Evolutionary conservation across 768 basidiomycete species (phyloP).

Genomic region (Auriscalpium vulgare): DNA sequence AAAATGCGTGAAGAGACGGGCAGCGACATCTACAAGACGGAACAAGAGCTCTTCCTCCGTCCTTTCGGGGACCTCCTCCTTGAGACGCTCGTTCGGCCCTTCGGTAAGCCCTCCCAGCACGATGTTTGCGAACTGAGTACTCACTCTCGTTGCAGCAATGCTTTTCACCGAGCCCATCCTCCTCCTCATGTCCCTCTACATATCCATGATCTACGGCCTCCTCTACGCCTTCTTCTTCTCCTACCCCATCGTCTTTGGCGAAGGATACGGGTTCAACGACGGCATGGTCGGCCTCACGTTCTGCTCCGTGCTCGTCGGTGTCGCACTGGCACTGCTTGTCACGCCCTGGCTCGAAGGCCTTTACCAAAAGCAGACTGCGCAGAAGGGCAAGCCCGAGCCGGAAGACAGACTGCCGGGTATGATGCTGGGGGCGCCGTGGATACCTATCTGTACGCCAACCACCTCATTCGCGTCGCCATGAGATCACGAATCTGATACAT

Average conservation of each 20-base stretch:
- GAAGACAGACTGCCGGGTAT: constrained; percentile 33
- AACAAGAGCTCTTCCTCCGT: constrained; percentile 32
- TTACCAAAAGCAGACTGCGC: constrained; percentile 25
- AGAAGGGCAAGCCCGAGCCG: constrained; percentile 31
- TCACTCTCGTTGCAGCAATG: constrained; percentile 21
- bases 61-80: constrained; percentile 28
- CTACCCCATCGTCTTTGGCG: constrained; percentile 31
- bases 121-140: not conserved
- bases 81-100: constrained; percentile 34
- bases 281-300: constrained; percentile 32
- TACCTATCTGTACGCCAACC: constrained; percentile 18
- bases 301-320: constrained; percentile 31
- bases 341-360: constrained; percentile 27
- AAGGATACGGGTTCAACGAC: constrained; percentile 28
- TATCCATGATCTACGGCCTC: constrained; percentile 34
- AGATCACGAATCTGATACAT: not conserved
- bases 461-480: not conserved
- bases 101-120: constrained; percentile 16
- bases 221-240: constrained; percentile 29
- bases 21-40: constrained; percentile 28
- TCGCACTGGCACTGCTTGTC: constrained; percentile 25
- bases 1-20: constrained; percentile 29
- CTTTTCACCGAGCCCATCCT: constrained; percentile 39
- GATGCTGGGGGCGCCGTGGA: constrained; percentile 30
- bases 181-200: constrained; percentile 35